Percentiles rank a stretch among this genome's conserved stretches.
Evolutionary conservation across 2,329 filamentous ascomycete species (phyloP).

Genomic region (Torrubiella hemipterigena): DNA sequence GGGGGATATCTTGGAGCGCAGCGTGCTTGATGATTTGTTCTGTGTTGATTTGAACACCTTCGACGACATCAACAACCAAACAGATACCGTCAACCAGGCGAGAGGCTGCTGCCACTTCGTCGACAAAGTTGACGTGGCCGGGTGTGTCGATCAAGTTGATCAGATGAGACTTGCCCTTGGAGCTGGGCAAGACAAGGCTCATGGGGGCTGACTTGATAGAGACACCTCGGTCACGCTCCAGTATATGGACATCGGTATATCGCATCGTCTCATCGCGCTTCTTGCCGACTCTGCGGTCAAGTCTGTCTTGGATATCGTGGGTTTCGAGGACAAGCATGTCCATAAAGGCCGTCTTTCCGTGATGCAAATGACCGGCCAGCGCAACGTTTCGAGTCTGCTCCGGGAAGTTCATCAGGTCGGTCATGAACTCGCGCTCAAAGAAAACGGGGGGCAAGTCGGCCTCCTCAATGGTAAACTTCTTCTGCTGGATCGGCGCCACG

Average conservation of each 20-base stretch:
- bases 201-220: conserved; percentile 92
- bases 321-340: conserved; percentile 97
- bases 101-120: conserved; percentile 83
- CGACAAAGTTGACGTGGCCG: conserved; percentile 95
- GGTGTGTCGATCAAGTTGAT: conserved; percentile 94
- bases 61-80: conserved; percentile 88
- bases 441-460: conserved; percentile 78
- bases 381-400: conserved; percentile 91
- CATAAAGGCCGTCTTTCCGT: conserved; percentile 97
- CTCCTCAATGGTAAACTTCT: conserved; percentile 94
- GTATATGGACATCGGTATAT: conserved; percentile 84
- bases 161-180: conserved; percentile 87
- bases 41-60: conserved; percentile 97
- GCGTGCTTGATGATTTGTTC: conserved; percentile 97
- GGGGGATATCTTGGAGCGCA: conserved; percentile 74
- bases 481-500: conserved; percentile 81
- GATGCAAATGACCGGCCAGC: conserved; percentile 84
- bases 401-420: conserved; percentile 90
- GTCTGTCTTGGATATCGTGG: conserved; percentile 68
- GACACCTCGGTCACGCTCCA: conserved; percentile 80
- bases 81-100: conserved; percentile 86
- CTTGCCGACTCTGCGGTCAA: conserved; percentile 71
- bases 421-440: conserved; percentile 86
- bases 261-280: conserved; percentile 80
- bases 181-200: conserved; percentile 80